Conservation (phyloP, 495 filamentous ascomycete species). For the Choiromyces venosus region DNA sequence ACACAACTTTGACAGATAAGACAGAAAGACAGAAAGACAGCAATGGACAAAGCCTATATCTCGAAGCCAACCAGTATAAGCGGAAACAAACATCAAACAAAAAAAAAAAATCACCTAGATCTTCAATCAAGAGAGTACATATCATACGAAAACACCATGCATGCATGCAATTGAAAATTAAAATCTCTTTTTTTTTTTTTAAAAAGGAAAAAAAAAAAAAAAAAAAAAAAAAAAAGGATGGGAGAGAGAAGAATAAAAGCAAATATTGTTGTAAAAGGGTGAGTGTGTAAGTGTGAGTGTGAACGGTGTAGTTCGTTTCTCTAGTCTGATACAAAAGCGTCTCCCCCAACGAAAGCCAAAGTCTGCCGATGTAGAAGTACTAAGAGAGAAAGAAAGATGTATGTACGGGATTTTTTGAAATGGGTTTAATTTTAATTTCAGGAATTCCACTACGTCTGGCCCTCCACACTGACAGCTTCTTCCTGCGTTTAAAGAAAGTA, state of each 20-base stretch:
- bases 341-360: constrained; percentile 1
- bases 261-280: not conserved
- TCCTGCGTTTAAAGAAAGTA: constrained; percentile 75
- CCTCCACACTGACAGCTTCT: not conserved
- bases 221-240: too few relatives aligned
- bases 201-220: not conserved
- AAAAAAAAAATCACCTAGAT: not conserved
- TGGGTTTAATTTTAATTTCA: not conserved
- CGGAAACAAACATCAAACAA: not conserved
- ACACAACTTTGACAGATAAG: too few relatives aligned
- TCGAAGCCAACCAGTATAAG: not conserved
- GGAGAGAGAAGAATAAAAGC: not conserved
- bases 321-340: constrained; percentile 4
- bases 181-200: not conserved
- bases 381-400: constrained; percentile 3
- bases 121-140: not conserved
- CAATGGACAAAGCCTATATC: not conserved
- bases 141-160: not conserved
- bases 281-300: not conserved
- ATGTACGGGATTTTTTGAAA: constrained; percentile 3
- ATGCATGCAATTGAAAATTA: not conserved
- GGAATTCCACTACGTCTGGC: not conserved
- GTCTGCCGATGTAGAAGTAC: constrained; percentile 1
- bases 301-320: not conserved
- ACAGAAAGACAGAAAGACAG: not conserved